A percentile compares a stretch with the other conserved stretches of the same genome.
Evolutionary conservation across 2,329 filamentous ascomycete genomes (phyloP).

Genomic region (Leptographium lundbergii): DNA sequence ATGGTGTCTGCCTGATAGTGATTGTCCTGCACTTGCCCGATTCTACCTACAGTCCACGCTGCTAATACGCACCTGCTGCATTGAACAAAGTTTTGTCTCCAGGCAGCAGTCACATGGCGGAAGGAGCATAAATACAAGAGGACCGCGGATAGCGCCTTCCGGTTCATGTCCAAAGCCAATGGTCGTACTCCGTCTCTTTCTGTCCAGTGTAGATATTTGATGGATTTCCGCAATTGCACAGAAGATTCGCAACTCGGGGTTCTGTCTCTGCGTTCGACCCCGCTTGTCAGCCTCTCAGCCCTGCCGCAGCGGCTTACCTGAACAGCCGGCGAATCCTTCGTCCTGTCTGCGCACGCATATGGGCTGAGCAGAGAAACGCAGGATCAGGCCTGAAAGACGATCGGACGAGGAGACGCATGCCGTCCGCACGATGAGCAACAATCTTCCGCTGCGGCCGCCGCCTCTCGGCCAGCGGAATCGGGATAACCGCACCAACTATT

Average conservation of each 20-base stretch:
- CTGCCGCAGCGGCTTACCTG: too few relatives aligned
- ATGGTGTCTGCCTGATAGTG: background rate
- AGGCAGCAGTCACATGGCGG: background rate
- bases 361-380: background rate
- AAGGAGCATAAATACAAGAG: background rate
- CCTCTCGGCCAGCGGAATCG: constrained; percentile 4
- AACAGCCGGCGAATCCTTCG: too few relatives aligned
- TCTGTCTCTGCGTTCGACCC: too few relatives aligned
- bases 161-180: too few relatives aligned
- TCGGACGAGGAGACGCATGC: background rate
- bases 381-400: background rate
- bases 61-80: background rate
- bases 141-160: background rate
- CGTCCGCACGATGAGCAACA: constrained; percentile 6
- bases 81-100: background rate
- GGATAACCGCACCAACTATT: constrained; percentile 35
- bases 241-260: too few relatives aligned
- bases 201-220: too few relatives aligned
- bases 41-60: too few relatives aligned
- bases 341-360: background rate
- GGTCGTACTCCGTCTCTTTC: too few relatives aligned
- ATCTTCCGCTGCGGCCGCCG: constrained; percentile 2
- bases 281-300: too few relatives aligned
- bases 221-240: too few relatives aligned
- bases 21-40: too few relatives aligned